phyloP scores from a whole-genome alignment of 2,329 filamentous ascomycete species.

The Aspergillus melleus region DNA sequence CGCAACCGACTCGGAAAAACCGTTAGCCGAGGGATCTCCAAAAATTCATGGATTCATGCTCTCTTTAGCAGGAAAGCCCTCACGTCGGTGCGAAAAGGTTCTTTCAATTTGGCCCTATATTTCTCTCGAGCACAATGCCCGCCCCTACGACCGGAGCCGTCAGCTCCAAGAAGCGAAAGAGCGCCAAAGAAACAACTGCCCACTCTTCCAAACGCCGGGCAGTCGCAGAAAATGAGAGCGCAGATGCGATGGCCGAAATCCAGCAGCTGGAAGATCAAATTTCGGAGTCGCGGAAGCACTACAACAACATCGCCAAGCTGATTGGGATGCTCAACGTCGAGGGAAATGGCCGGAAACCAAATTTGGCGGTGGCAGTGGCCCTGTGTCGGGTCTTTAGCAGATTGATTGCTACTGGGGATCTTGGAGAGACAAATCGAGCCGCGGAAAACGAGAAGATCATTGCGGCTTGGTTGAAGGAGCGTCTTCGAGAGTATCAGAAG shows the following conservation, averaged over 20 bases:
- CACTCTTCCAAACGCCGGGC: constrained; percentile 47
- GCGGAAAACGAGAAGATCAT: constrained; percentile 74
- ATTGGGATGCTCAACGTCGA: constrained; percentile 60
- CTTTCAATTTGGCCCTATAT: constrained; percentile 1
- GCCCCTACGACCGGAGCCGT: constrained; percentile 19
- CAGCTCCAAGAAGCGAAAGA: constrained; percentile 44
- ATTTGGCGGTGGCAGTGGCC: constrained; percentile 71
- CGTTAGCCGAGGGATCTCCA: constrained; percentile 28
- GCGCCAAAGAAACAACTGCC: constrained; percentile 31
- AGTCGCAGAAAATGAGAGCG: constrained; percentile 48
- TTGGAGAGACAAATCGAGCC: constrained; percentile 65
- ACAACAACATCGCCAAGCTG: constrained; percentile 82
- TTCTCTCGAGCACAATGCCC: constrained; percentile 31
- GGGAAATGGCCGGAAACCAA: constrained; percentile 54
- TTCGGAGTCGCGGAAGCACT: constrained; percentile 80
- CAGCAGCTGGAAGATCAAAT: constrained; percentile 77
- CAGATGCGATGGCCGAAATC: constrained; percentile 65
- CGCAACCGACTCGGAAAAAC: constrained; percentile 33
- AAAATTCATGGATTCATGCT: constrained; percentile 24
- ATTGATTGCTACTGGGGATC: constrained; percentile 70
- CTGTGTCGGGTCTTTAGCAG: constrained; percentile 84
- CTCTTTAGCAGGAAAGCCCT: background rate
- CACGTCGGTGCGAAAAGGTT: constrained; percentile 3
- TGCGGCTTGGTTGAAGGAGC: constrained; percentile 74
- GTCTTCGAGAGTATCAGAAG: constrained; percentile 69